These are phyloP conservation scores for Stromatinia cepivora DNA, from an alignment of 2,329 filamentous ascomycete genomes.

Conservation along the genomic window DNA sequence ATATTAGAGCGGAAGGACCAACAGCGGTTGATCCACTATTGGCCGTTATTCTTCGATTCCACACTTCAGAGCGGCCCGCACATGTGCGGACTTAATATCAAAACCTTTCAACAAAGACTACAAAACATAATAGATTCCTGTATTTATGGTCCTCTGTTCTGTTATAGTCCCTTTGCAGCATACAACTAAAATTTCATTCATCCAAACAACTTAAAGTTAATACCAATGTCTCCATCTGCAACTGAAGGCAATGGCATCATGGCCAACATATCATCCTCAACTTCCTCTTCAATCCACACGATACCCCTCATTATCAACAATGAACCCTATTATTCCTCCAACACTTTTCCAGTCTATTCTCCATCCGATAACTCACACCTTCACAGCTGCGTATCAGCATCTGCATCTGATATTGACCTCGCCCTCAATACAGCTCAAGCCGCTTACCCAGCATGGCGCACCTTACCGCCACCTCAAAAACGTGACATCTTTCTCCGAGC, in stretches of 20 bases:
- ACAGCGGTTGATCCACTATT: no score
- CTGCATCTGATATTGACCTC: constrained; percentile 55
- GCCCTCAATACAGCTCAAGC: constrained; percentile 58
- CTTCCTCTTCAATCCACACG: constrained; percentile 22
- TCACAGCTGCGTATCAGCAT: constrained; percentile 57
- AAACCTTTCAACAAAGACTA: not conserved
- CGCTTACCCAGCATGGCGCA: constrained; percentile 70
- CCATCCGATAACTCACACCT: constrained; percentile 56
- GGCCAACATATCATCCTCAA: not conserved
- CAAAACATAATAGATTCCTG: not conserved
- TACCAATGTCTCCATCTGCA: constrained; percentile 4
- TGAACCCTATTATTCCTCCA: constrained; percentile 47
- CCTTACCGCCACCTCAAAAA: constrained; percentile 58
- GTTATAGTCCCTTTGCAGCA: no score
- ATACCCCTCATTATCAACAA: constrained; percentile 49
- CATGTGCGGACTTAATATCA: not conserved
- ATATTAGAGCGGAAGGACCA: no score
- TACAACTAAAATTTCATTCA: not conserved
- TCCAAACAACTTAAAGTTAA: not conserved
- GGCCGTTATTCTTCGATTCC: not conserved
- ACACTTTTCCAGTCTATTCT: constrained; percentile 56
- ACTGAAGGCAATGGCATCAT: not conserved
- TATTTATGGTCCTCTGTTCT: not conserved
- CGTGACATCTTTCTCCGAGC: constrained; percentile 71
- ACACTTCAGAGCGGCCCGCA: not conserved